Evolutionary conservation across 2,329 filamentous ascomycete genomes (phyloP), one percentile per base, ranked within the genome.

Genomic region (Stemphylium lycopersici): DNA sequence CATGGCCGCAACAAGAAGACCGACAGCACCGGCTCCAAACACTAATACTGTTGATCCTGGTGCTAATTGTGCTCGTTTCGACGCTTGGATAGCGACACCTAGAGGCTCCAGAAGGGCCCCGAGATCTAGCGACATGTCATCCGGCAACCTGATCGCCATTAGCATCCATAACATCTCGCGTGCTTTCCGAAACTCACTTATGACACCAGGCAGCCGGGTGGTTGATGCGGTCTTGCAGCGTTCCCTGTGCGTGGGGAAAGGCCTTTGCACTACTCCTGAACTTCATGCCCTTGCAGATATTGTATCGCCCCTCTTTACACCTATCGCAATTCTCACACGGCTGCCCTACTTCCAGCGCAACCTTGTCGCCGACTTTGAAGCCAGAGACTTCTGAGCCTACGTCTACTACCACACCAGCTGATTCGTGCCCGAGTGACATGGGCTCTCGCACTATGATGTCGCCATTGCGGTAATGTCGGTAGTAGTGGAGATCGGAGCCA

Each of bases 301-400:
- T 87, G 69, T 87, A 87, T 45, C 84, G 74, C 46, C 82, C 83
- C 51, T 81, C 77, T 38, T 76, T 74, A 67, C 85, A 87, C 46
- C 82, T 75, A 18, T 78, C 72, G 67, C 85, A 87, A 36, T 73
- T 68, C 34, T 90, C 87, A 79, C 93, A 98, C 0, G 92, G 91
- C 47, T 90, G 84, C 45, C 93, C 93, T 12, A 96, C 93, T 81
- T 98, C 93, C 37, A 98, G 81, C n/a, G 93, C 92, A 16, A 97
- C 89, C 66, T 90, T 87, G 78, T 97, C 93, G 53, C 93, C 93
- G 10, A 82, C 71, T 63, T 84, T 79, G 59, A 96, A 84, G 29
- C 76, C 77, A 38, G 79, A 85, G 5, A 91, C 88, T 11, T 79
- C 79, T 1, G 82, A 72, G 16, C 91, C 92, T 36, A 90, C 80